Base-by-base conservation (phyloP, 2,329 filamentous ascomycete species). In the Monosporascus sp. region DNA sequence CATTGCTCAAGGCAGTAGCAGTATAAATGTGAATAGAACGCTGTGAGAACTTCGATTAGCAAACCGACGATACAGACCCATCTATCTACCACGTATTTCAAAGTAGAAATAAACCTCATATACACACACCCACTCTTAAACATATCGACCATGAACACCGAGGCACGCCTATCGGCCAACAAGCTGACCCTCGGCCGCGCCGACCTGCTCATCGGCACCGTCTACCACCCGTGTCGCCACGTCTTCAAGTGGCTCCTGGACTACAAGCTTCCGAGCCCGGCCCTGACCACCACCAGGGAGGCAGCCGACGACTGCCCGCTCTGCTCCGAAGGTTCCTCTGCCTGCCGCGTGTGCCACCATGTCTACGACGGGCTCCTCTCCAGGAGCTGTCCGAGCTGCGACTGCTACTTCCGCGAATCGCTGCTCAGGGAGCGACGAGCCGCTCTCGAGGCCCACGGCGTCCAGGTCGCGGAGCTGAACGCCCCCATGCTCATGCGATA, bases 191-290 rank as follows among this genome's bases (percentile, higher is more conserved):
- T 27, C 26, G 54, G 56, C 2, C 49, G 37, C 43, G 50, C 54
- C 14, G 52, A 55, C 37, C 43, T 60, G 14, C 49, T 60, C 17
- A 9, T 47, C 14, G 56, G 55, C 1, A 56, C 50, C 8, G 50
- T 47, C 17, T 35, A 46, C 31, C 57, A 59, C 24, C 51, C 47
- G 11, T 60, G 55, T 37, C 44, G 44, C 27, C 58, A 58, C 38
- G 58, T 38, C 22, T 58, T 53, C 41, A 49, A 44, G 43, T 58
- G 52, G 53, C 56, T 58, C 8, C 47, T 55, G 6, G 53, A 58
- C 38, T 53, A 56, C 37, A 40, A 51, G 35, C 41, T 58, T n/a
- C n/a, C n/a, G n/a, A n/a, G n/a, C 8, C 26, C 48, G 17, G 11
- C 7, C 7, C 26, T 46, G 17, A 6, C 8, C 20, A 26, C 50